phyloP scores from a whole-genome alignment of 2,329 filamentous ascomycete genomes.

The Nothomitra cinnamomea region DNA sequence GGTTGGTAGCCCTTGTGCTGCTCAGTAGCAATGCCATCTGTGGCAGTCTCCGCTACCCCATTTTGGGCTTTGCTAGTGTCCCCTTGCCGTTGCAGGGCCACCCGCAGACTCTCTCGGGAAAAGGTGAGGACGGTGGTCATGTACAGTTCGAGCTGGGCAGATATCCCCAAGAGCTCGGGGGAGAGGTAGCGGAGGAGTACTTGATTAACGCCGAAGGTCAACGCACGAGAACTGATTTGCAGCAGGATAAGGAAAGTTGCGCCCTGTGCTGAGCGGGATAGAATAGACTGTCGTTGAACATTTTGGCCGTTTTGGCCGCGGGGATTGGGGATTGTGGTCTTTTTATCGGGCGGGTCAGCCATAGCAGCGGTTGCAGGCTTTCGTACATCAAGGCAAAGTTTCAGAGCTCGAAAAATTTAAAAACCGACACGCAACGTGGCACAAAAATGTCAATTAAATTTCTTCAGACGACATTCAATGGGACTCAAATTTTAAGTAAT shows the following conservation, averaged over 20 bases:
- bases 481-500: no score
- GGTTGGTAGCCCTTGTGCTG: slow-evolving; percentile 12
- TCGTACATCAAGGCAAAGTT: no score
- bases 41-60: slow-evolving; percentile 5
- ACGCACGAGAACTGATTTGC: slow-evolving; percentile 68
- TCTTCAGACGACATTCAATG: no score
- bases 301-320: not conserved
- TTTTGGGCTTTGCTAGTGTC: slow-evolving; percentile 7
- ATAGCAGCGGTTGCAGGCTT: not conserved
- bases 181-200: slow-evolving; percentile 75
- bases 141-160: slow-evolving; percentile 83
- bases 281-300: not conserved
- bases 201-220: slow-evolving; percentile 89
- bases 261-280: slow-evolving; percentile 40
- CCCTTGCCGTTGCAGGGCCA: slow-evolving; percentile 69
- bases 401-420: no score
- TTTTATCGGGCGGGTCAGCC: not conserved
- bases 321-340: not conserved
- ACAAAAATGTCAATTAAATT: no score
- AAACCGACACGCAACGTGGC: no score
- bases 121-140: slow-evolving; percentile 91
- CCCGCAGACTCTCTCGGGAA: slow-evolving; percentile 72
- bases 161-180: slow-evolving; percentile 66
- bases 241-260: slow-evolving; percentile 76
- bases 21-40: slow-evolving; percentile 8